These are phyloP conservation scores for Schizochytrium sp. DNA, from an alignment of 108 stramenopile species.

Conservation along the genomic window DNA sequence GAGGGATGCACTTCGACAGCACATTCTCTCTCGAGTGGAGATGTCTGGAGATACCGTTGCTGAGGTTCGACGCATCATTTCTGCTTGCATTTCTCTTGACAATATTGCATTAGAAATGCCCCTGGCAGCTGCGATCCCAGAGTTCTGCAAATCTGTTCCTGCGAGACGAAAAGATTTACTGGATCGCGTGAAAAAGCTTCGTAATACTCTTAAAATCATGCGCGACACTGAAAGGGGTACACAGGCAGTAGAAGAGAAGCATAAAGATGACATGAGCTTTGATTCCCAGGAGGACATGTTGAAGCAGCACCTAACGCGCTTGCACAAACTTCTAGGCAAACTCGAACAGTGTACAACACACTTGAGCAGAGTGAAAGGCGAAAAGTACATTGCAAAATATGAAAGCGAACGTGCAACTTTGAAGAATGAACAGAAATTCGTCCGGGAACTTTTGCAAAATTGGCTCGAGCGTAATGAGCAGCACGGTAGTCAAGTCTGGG, in stretches of 20 bases:
- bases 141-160: background rate
- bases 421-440: background rate
- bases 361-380: background rate
- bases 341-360: background rate
- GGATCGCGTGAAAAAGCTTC: slow-evolving; percentile 7
- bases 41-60: slow-evolving; percentile 20
- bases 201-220: background rate
- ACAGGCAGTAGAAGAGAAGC: background rate
- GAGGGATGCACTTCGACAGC: slow-evolving; percentile 41
- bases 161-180: slow-evolving; percentile 4
- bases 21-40: slow-evolving; percentile 2
- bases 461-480: slow-evolving; percentile 10
- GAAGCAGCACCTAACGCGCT: background rate
- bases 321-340: slow-evolving; percentile 2
- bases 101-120: background rate
- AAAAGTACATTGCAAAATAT: slow-evolving; percentile 7
- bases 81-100: slow-evolving; percentile 28
- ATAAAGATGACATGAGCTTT: background rate
- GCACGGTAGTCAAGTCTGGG: slow-evolving; percentile 4
- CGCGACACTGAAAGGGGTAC: background rate
- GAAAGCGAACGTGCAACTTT: slow-evolving; percentile 9
- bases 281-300: background rate
- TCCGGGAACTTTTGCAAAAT: background rate
- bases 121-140: background rate
- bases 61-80: background rate